Base-by-base conservation (phyloP, 106 monocot species). In the Dendrobium catenatum region DNA sequence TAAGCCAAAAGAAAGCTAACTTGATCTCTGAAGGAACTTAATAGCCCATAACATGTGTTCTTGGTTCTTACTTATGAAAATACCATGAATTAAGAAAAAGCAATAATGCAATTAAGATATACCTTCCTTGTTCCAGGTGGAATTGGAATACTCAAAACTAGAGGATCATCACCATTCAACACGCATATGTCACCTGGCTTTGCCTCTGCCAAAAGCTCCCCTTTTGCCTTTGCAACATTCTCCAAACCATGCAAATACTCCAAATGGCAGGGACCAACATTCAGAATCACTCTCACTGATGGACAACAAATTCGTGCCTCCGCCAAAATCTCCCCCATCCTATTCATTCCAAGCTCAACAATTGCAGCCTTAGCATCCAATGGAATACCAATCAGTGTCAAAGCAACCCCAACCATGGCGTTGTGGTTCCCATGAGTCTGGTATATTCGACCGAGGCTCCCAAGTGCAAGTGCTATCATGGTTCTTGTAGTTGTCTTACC, bases 141-240 rank as follows among this genome's bases (percentile, higher is more conserved):
- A 82, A 83, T 68, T 70, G 79, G 79, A 68, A 86, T 74, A 78
- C 70, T 77, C 83, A 82, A 83, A 83, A 86, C 82, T 1, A 86
- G 4, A 54, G 86, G 86, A 86, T 86, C 86, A 81, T 86, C 82
- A 22, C 66, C 86, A 83, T 86, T 86, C 44, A 86, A 9, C 19
- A 86, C 82, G 37, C 86, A 86, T 40, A 83, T 55, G 77, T 86
- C 79, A 26, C 82, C 86, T 6, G 83, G 80, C 42, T 86, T 31
- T 10, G 77, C 83, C 54, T 86, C 86, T 17, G 2, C 68, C 46
- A 86, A 44, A 11, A 86, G 51, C 77, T 86, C 86, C 59, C 86
- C 86, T 83, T 86, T 86, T 42, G 86, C 86, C 80, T 59, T 79
- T 22, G 86, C 86, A 82, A 86, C 79, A 48, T 79, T 79, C n/a